These are phyloP conservation scores for Trichoderma sp. DNA, from an alignment of 2,329 filamentous ascomycete genomes.

Conservation along the genomic window DNA sequence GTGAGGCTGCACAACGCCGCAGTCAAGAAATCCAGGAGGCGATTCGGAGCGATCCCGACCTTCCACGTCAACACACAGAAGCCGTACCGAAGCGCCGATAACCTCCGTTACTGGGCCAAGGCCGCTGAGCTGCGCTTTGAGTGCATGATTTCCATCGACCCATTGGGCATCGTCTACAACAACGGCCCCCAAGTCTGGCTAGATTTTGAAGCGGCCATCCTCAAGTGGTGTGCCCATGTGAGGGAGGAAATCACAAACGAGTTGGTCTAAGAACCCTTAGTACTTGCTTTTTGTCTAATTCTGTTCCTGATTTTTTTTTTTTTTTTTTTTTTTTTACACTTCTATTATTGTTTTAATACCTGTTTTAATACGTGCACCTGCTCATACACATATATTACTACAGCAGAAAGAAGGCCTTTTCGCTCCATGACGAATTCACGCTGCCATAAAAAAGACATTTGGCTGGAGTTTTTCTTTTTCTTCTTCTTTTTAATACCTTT, in stretches of 20 bases:
- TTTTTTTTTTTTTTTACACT: neutral
- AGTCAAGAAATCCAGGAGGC: slow-evolving; percentile 78
- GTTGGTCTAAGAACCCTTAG: slow-evolving; percentile 30
- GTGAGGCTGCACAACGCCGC: slow-evolving; percentile 87
- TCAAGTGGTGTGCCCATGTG: slow-evolving; percentile 79
- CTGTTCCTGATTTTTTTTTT: neutral
- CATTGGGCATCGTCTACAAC: slow-evolving; percentile 81
- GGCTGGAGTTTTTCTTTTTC: slow-evolving; percentile 9
- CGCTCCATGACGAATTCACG: slow-evolving; percentile 19
- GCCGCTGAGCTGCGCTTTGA: slow-evolving; percentile 94
- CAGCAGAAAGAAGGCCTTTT: slow-evolving; percentile 1
- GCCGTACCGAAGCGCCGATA: slow-evolving; percentile 90
- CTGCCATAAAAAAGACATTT: slow-evolving; percentile 14
- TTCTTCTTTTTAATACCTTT: neutral
- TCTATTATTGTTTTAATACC: neutral
- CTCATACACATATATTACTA: slow-evolving; percentile 16
- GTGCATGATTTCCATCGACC: slow-evolving; percentile 76
- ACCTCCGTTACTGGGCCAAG: slow-evolving; percentile 94
- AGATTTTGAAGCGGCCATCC: slow-evolving; percentile 77
- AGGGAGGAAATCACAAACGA: slow-evolving; percentile 80
- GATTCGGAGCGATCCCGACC: slow-evolving; percentile 83
- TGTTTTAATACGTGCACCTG: slow-evolving; percentile 16
- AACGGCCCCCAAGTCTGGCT: slow-evolving; percentile 68
- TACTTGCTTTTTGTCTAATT: slow-evolving; percentile 10
- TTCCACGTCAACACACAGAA: slow-evolving; percentile 94